Percentiles rank a stretch among this genome's conserved stretches.
Evolutionary conservation across 768 basidiomycete species (phyloP).

Genomic region (Crucibulum laeve): DNA sequence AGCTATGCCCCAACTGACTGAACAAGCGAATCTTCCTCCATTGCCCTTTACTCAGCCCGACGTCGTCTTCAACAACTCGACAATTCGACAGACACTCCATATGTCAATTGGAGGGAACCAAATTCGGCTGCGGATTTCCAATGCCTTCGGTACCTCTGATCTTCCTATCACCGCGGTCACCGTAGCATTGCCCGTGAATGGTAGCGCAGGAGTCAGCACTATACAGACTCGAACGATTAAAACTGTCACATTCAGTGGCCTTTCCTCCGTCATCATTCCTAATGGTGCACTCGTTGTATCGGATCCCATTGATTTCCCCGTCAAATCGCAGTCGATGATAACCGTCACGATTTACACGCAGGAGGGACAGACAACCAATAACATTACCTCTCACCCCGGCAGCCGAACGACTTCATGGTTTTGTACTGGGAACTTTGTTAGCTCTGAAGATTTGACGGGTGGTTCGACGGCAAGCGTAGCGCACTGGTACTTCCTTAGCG

Average conservation of each 20-base stretch:
- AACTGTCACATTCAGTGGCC: slow-evolving; percentile 40
- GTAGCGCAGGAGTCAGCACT: slow-evolving; percentile 28
- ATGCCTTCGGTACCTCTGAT: slow-evolving; percentile 39
- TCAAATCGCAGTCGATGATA: slow-evolving; percentile 33
- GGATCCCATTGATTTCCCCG: slow-evolving; percentile 36
- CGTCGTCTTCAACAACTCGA: slow-evolving; percentile 37
- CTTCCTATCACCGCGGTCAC: slow-evolving; percentile 41
- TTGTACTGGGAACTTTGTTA: slow-evolving; percentile 30
- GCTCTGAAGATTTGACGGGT: slow-evolving; percentile 29
- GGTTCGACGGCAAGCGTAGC: slow-evolving; percentile 22
- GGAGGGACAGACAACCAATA: slow-evolving; percentile 33
- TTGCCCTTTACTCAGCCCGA: slow-evolving; percentile 23
- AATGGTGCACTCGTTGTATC: slow-evolving; percentile 41
- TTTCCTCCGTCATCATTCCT: slow-evolving; percentile 32
- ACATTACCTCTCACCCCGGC: slow-evolving; percentile 44
- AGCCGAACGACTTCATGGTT: slow-evolving; percentile 44
- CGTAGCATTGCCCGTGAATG: slow-evolving; percentile 33
- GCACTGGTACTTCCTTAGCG: slow-evolving; percentile 33
- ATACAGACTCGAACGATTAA: slow-evolving; percentile 30
- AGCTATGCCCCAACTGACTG: slow-evolving; percentile 36
- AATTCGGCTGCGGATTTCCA: slow-evolving; percentile 43
- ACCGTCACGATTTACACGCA: slow-evolving; percentile 37
- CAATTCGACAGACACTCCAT: slow-evolving; percentile 46
- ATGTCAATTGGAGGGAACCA: slow-evolving; percentile 31
- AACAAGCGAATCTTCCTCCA: slow-evolving; percentile 28